A percentile compares a stretch with the other conserved stretches of the same genome.
These are phyloP conservation scores for Fusarium camptoceras DNA, from an alignment of 2,329 filamentous ascomycete species.

Conservation along the genomic window DNA sequence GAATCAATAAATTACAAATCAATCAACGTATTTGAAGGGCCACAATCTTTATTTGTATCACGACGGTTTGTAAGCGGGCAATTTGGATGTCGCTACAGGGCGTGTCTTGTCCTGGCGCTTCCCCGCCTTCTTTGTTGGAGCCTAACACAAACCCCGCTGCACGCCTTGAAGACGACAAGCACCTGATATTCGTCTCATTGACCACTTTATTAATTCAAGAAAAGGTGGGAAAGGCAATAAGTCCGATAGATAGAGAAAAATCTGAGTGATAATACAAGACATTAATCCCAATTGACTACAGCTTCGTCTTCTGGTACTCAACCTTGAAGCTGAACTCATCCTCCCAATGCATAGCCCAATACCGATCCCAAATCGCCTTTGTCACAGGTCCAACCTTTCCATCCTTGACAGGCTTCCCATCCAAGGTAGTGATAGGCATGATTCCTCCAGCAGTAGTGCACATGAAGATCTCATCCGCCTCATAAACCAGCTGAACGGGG, in stretches of 20 bases:
- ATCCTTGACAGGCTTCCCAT: conserved; percentile 55
- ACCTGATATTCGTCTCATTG: background rate
- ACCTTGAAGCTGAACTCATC: conserved; percentile 35
- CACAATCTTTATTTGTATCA: background rate
- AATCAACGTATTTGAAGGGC: background rate
- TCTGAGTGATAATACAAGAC: background rate
- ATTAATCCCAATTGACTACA: background rate
- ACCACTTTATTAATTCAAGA: background rate
- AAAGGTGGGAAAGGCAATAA: background rate
- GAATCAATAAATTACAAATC: background rate
- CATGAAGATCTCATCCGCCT: conserved; percentile 63
- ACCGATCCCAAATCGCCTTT: conserved; percentile 61
- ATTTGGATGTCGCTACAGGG: background rate
- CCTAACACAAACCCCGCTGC: background rate
- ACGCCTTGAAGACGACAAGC: background rate
- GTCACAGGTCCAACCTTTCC: conserved; percentile 60
- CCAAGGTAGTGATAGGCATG: conserved; percentile 63
- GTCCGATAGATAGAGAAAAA: background rate
- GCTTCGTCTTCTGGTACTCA: conserved; percentile 11
- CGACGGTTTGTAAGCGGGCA: background rate
- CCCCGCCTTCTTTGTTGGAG: background rate
- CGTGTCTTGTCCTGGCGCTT: background rate
- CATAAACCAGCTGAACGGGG: conserved; percentile 46
- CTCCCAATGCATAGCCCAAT: conserved; percentile 50
- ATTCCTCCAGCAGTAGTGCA: conserved; percentile 65